Conservation (phyloP, 306 rosid genomes). For the Carpinus fangiana region DNA sequence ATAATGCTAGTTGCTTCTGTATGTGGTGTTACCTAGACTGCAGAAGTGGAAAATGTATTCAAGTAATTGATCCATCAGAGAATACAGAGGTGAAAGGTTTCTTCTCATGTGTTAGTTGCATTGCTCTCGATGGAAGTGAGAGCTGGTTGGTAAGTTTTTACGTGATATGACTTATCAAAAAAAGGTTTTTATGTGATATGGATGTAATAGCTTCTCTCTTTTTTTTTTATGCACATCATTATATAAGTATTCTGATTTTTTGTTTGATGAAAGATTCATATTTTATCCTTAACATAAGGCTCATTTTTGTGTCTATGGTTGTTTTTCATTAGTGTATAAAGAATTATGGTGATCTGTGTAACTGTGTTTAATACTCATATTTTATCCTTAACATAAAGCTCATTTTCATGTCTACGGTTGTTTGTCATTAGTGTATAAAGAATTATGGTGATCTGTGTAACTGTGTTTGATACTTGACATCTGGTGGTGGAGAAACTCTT, state of each 20-base stretch:
- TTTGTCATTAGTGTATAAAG: not conserved
- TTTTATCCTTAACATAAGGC: not conserved
- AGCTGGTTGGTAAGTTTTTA: conserved; percentile 86
- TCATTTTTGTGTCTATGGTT: not conserved
- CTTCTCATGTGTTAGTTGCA: conserved; percentile 62
- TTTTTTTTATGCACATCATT: conserved; percentile 11
- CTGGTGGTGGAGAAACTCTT: not conserved
- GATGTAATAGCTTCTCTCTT: not conserved
- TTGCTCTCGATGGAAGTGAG: conserved; percentile 85
- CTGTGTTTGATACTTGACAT: conserved; percentile 2
- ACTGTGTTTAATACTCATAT: not conserved
- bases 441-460: not conserved
- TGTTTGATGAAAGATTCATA: not conserved
- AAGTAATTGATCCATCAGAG: conserved; percentile 64
- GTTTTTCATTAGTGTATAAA: not conserved
- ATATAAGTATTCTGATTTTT: conserved; percentile 1
- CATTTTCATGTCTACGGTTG: not conserved
- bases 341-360: not conserved
- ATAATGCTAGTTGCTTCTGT: conserved; percentile 28
- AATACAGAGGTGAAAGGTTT: conserved; percentile 56
- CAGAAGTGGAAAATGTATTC: conserved; percentile 78
- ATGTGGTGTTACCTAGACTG: conserved; percentile 59
- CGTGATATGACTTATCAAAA: no score
- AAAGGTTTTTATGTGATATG: not conserved
- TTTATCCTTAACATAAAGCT: not conserved